Evolutionary conservation across 1,139 yeast genomes (phyloP), one percentile per base, ranked within the genome.

Genomic region (Yamadazyma pseudoaaseri): DNA sequence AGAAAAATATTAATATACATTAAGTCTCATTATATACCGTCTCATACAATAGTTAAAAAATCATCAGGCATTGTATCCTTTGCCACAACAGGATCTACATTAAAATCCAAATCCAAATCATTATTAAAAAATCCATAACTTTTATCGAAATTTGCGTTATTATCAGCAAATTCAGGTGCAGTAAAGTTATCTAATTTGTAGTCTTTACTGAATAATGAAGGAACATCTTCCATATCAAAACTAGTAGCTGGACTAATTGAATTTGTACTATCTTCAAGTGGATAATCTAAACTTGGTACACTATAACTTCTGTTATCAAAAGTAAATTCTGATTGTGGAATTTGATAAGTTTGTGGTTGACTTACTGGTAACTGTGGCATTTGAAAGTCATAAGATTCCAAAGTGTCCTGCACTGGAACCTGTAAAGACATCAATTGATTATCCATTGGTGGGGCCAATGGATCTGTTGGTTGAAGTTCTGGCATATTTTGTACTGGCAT

Each of bases 11-110:
- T 25, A 25, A 27, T 25, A 25, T 25, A 25, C 27, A 13, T 22
- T 22, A 22, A 12, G 7, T 9, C 9, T 16, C 29, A 16, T 17
- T 15, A 29, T 7, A 10, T 4, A 10, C 27, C 22, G n/a, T n/a
- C n/a, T 32, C 36, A 38, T 26, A 39, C 37, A 34, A 37, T 34
- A 31, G 44, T 32, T 26, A 40, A 40, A 36, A 38, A 38, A 4
- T 40, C 44, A 24, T 38, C 36, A 25, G 36, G 16, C 16, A 34
- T 33, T 21, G 35, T 29, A 29, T 38, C 30, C 6, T 6, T 11
- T 6, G 25, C n/a, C 25, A 22, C n/a, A 8, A 22, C 7, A 9
- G 25, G 25, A 11, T 22, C 25, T 7, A 22, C n/a, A 11, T n/a
- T 22, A 11, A 22, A n/a, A 34, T 33, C 42, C 29, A 28, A 26